phyloP scores from a whole-genome alignment of 208 protist genomes.

The Acanthamoeba quina region DNA sequence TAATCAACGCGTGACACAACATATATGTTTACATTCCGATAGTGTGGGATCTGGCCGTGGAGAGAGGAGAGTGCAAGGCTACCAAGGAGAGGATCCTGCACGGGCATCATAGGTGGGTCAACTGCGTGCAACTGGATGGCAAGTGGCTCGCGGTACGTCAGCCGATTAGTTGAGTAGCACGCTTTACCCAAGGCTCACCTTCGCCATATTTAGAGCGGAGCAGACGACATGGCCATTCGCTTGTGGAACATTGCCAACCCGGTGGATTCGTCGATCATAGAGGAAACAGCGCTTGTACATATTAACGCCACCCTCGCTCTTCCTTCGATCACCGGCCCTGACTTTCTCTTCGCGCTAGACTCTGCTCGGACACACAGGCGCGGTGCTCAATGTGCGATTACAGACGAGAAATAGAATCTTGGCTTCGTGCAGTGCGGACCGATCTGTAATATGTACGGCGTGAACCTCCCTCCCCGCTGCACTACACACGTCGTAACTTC shows the following conservation, averaged over 20 bases:
- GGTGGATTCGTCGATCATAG: background rate
- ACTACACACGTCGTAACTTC: background rate
- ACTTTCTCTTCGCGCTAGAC: background rate
- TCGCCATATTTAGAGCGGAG: background rate
- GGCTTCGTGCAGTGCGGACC: background rate
- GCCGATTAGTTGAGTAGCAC: no score
- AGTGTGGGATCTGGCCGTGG: constrained; percentile 19
- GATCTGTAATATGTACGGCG: background rate
- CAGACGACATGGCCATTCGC: constrained; percentile 14
- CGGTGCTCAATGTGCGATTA: constrained; percentile 33
- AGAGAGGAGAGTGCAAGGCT: background rate
- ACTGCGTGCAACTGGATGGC: constrained; percentile 13
- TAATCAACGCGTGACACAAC: no score
- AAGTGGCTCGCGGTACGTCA: background rate
- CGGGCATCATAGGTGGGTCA: constrained; percentile 12
- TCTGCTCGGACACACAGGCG: background rate
- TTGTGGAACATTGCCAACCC: constrained; percentile 17
- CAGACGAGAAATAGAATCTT: background rate
- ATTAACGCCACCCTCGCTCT: background rate
- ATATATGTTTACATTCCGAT: background rate
- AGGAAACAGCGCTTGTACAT: background rate
- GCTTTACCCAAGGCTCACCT: no score
- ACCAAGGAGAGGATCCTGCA: constrained; percentile 6
- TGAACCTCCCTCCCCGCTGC: background rate
- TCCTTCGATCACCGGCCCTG: background rate